Conservation (phyloP, 164 flowering plant genomes). For the Taxillus chinensis region DNA sequence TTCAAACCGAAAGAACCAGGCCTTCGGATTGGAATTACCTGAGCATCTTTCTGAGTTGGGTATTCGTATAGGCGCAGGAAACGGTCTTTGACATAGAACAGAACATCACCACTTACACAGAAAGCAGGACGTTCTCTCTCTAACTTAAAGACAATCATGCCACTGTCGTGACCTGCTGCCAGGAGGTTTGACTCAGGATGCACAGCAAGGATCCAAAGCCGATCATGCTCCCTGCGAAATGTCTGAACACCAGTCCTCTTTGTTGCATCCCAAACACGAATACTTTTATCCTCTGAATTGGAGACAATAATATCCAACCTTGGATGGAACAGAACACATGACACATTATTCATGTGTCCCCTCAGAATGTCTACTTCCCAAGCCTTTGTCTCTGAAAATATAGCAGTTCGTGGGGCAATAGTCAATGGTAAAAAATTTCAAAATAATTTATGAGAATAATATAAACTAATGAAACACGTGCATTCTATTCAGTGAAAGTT, state of each 20-base stretch:
- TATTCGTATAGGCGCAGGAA: not conserved
- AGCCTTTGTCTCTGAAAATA: constrained; percentile 2
- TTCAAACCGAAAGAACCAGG: not conserved
- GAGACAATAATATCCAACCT: not conserved
- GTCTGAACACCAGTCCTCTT: constrained; percentile 3
- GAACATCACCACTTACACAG: not conserved
- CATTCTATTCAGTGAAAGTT: too few species aligned
- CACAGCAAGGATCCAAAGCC: constrained; percentile 2
- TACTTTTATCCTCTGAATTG: constrained; percentile 1
- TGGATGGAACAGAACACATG: constrained; percentile 1
- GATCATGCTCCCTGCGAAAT: constrained; percentile 2
- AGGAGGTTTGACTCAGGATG: not conserved
- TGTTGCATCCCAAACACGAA: constrained; percentile 2
- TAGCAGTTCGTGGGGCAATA: not conserved
- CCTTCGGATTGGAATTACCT: constrained; percentile 3
- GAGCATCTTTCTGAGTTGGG: not conserved
- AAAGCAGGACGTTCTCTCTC: constrained; percentile 5
- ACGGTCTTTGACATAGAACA: constrained; percentile 3
- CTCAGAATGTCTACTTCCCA: constrained; percentile 3
- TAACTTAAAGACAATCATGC: constrained; percentile 2
- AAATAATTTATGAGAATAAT: too few species aligned
- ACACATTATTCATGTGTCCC: constrained; percentile 4
- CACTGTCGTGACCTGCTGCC: constrained; percentile 1
- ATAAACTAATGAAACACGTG: too few species aligned
- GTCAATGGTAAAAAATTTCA: too few species aligned